Base-by-base conservation (phyloP, 1,284 basidiomycete species). In the Peniophora sp. region DNA sequence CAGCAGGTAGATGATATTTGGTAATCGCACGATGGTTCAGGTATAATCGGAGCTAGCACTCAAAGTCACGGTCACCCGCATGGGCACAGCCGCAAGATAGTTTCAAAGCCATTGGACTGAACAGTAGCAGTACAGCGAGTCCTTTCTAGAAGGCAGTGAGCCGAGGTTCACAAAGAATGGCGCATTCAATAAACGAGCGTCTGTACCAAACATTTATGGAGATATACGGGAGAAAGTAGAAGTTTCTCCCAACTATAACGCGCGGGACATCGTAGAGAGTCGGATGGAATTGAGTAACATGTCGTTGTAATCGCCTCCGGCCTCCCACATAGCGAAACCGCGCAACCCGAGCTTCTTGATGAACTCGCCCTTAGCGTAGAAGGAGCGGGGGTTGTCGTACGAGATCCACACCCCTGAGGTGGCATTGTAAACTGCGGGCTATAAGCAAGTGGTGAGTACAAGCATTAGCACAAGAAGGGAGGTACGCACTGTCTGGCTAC, bases 401-500 rank as follows among this genome's bases (percentile, higher is more conserved):
- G 81, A 72, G 32, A 86, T 68, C 64, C 81, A 68, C 52, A 78
- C 63, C 39, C 74, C 65, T 0, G 69, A 68, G 1, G 65, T 68
- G 22, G 67, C 53, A 58, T 81, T 71, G 60, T 82, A 85, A 14
- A 83, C 69, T 53, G 73, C 81, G 2, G 83, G 79, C 82, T 85
- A 54, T 12, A 22, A 24, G 8, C 38, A 14, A 6, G 27, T 6
- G 6, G 5, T 32, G 6, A 32, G 27, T n/a, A 22, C 9, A 14
- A 2, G n/a, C 16, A 12, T 38, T 22, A 3, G 9, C 23, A n/a
- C 16, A 23, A 19, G 12, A 23, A 3, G n/a, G 32, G 11, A 47
- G 36, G 20, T 46, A 64, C 79, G 52, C 53, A 84, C 82, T 50
- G 84, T 85, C 65, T 84, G 69, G 53, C 75, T 80, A 64, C 83